Base-by-base conservation (phyloP, 768 basidiomycete species). In the Tulasnella calospora region DNA sequence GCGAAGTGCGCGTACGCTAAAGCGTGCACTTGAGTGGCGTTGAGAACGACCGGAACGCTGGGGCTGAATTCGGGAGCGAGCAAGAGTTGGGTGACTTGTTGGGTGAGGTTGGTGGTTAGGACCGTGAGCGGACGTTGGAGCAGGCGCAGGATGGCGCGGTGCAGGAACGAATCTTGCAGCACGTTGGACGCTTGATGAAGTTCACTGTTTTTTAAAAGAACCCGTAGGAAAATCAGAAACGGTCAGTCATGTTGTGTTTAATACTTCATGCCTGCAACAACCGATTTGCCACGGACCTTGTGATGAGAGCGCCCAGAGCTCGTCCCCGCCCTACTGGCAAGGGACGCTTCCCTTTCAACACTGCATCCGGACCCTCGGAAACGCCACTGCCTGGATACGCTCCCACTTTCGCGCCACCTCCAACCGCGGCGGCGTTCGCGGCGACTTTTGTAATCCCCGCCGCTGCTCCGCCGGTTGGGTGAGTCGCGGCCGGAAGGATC, bases 51-150 rank as follows among this genome's bases (percentile, higher is more conserved):
- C 10, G 90, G 86, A 35, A 85, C 82, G 78, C 87, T 86, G n/a
- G 88, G 84, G 8, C 89, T 86, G 83, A 94, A 92, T 9, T 88
- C 84, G 15, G 90, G 86, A 5, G 92, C 90, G 6, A 92, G 89
- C 19, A 94, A 81, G 27, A 93, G 84, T 9, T 91, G 92, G 1
- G 91, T 84, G 44, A 94, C 86, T 80, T 90, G 87, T 35, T 89
- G 87, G 23, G 92, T 93, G 46, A 94, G 83, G 82, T 92, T 92
- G 80, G 86, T 90, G 81, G 92, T 85, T 55, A 94, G 83, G 35
- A 94, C 92, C 9, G 93, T 92, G 9, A 95, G 85, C 12, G 92
- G 93, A 76, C 91, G 89, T 78, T 93, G 93, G 38, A 94, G 87
- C 44, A 89, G 89, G 75, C 94, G 90, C 55, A 94, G 82, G 76